These are phyloP conservation scores for Colletotrichum tropicicola DNA, from an alignment of 2,329 filamentous ascomycete species.

Conservation along the genomic window DNA sequence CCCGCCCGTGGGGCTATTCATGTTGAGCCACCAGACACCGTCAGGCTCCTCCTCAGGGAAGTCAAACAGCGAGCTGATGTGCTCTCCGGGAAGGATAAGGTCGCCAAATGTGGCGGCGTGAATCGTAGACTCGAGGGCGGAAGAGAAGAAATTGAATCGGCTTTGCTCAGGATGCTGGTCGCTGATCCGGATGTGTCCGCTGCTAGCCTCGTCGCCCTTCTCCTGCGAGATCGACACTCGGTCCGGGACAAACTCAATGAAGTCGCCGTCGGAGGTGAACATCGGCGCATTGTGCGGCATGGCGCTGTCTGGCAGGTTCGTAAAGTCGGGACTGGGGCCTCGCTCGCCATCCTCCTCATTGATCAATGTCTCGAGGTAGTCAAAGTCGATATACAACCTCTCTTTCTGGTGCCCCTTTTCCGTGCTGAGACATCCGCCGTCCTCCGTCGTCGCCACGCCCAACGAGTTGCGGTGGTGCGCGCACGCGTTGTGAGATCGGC, in stretches of 20 bases:
- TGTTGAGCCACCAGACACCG: slow-evolving; percentile 97
- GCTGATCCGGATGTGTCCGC: slow-evolving; percentile 25
- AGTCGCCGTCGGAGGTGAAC: slow-evolving; percentile 63
- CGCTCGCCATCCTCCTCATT: slow-evolving; percentile 54
- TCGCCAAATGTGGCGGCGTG: slow-evolving; percentile 90
- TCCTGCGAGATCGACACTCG: slow-evolving; percentile 48
- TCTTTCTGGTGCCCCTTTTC: slow-evolving; percentile 71
- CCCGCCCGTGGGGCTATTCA: slow-evolving; percentile 87
- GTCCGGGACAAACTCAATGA: slow-evolving; percentile 59
- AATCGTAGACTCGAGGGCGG: slow-evolving; percentile 90
- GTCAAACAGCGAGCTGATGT: slow-evolving; percentile 85
- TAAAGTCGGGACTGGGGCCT: slow-evolving; percentile 45
- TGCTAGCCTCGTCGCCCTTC: slow-evolving; percentile 44
- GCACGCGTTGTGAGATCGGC: slow-evolving; percentile 65
- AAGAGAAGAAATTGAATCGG: slow-evolving; percentile 96
- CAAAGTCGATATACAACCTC: slow-evolving; percentile 87
- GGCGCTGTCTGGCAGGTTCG: slow-evolving; percentile 57
- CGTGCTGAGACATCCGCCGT: slow-evolving; percentile 78
- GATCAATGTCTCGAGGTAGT: slow-evolving; percentile 92
- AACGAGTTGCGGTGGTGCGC: slow-evolving; percentile 60
- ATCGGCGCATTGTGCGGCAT: slow-evolving; percentile 50
- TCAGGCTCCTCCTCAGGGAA: slow-evolving; percentile 69
- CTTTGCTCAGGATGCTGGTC: slow-evolving; percentile 67
- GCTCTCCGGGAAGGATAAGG: slow-evolving; percentile 87
- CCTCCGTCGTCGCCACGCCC: slow-evolving; percentile 70